Evolutionary conservation across 495 filamentous ascomycete genomes (phyloP).

Genomic region (Penicillium daleae): DNA sequence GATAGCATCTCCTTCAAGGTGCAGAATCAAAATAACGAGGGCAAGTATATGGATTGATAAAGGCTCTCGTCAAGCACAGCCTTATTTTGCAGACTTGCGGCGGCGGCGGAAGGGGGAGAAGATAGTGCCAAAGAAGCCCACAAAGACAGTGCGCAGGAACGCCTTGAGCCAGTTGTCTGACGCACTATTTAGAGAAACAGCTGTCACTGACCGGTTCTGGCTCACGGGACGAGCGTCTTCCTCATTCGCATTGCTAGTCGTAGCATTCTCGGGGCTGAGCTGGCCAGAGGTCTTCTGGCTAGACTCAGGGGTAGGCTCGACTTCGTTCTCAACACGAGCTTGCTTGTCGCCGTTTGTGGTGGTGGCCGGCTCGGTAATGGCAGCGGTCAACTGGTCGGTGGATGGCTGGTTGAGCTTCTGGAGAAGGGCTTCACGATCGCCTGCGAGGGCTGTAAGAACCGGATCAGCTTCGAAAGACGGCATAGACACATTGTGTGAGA

Average conservation of each 20-base stretch:
- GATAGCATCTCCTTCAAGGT: slow-evolving; percentile 2
- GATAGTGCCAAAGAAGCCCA: slow-evolving; percentile 45
- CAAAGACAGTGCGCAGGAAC: slow-evolving; percentile 49
- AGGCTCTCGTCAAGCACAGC: slow-evolving; percentile 17
- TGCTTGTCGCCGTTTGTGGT: slow-evolving; percentile 19
- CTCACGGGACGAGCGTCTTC: slow-evolving; percentile 45
- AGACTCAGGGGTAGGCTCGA: slow-evolving; percentile 24
- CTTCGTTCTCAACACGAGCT: slow-evolving; percentile 18
- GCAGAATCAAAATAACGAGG: slow-evolving; percentile 21
- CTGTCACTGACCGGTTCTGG: slow-evolving; percentile 51
- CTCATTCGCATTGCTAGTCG: slow-evolving; percentile 32
- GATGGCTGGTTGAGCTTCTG: slow-evolving; percentile 39
- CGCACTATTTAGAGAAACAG: slow-evolving; percentile 49
- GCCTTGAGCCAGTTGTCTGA: slow-evolving; percentile 50
- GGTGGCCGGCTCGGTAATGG: slow-evolving; percentile 16
- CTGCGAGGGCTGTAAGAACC: slow-evolving; percentile 43
- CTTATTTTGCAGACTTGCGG: slow-evolving; percentile 38
- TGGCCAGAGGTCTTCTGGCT: slow-evolving; percentile 17
- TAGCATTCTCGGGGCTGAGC: slow-evolving; percentile 7
- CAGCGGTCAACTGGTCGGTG: slow-evolving; percentile 33
- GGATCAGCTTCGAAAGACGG: slow-evolving; percentile 43
- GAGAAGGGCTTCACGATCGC: slow-evolving; percentile 43
- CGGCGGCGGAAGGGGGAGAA: slow-evolving; percentile 49
- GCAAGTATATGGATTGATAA: slow-evolving; percentile 8
- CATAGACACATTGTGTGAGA: slow-evolving; percentile 24